A percentile compares a stretch with the other conserved stretches of the same genome.
These are phyloP conservation scores for Coniella lustricola DNA, from an alignment of 2,329 filamentous ascomycete genomes.

Conservation along the genomic window DNA sequence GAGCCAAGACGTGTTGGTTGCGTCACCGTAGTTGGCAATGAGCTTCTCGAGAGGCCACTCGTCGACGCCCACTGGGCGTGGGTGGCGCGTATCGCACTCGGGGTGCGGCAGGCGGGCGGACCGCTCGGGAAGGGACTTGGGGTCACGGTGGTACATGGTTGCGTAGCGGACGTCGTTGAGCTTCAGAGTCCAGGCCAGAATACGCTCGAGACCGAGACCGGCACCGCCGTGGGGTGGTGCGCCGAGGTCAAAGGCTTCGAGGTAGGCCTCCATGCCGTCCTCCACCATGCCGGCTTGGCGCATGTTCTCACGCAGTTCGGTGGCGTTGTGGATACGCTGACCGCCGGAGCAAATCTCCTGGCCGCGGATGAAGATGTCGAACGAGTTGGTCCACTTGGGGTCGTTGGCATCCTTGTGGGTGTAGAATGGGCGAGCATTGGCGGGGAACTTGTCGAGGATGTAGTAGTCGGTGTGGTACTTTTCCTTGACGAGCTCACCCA, in stretches of 20 bases:
- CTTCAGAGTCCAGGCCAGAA: constrained; percentile 78
- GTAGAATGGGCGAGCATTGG: constrained; percentile 80
- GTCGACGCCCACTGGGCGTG: constrained; percentile 33
- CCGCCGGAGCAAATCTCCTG: constrained; percentile 91
- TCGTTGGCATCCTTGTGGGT: constrained; percentile 76
- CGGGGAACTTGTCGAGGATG: constrained; percentile 87
- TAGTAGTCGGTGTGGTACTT: constrained; percentile 89
- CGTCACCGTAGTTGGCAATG: constrained; percentile 92
- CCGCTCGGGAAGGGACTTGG: constrained; percentile 72
- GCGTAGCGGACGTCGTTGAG: constrained; percentile 86
- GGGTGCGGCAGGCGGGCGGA: constrained; percentile 69
- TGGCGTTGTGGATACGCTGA: constrained; percentile 81
- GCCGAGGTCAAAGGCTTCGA: constrained; percentile 81
- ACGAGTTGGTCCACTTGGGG: constrained; percentile 74
- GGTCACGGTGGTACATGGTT: constrained; percentile 81
- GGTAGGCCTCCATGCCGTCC: constrained; percentile 81
- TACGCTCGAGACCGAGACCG: constrained; percentile 82
- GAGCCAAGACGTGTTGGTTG: constrained; percentile 88
- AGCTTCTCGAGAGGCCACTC: constrained; percentile 64
- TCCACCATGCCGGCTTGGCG: constrained; percentile 66
- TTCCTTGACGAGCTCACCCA: constrained; percentile 78
- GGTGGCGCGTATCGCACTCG: constrained; percentile 66
- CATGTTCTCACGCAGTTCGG: constrained; percentile 72
- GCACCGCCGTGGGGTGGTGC: constrained; percentile 85
- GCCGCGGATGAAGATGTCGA: constrained; percentile 89